Conservation (phyloP, 257 asterid genomes). For the Sherardia arvensis region DNA sequence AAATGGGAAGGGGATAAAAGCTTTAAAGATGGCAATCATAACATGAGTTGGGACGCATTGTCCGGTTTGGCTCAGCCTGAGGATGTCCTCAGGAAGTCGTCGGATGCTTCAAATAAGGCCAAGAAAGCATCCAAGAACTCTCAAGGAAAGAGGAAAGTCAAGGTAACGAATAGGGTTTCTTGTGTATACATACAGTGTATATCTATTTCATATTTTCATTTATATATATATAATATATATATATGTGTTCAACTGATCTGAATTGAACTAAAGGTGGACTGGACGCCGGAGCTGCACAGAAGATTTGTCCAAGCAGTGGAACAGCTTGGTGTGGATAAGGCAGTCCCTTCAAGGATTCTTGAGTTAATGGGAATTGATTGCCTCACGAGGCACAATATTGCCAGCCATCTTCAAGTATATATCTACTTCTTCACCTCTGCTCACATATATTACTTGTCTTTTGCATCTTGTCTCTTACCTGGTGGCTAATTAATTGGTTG, state of each 20-base stretch:
- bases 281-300: conserved; percentile 96
- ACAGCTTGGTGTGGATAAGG: conserved; percentile 89
- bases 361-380: conserved; percentile 94
- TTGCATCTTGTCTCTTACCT: conserved; percentile 2
- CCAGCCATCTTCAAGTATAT: conserved; percentile 93
- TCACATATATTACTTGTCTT: not conserved
- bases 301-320: conserved; percentile 91
- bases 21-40: not conserved
- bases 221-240: no score
- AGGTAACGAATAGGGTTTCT: conserved; percentile 37
- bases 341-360: conserved; percentile 88
- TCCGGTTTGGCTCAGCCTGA: conserved; percentile 33
- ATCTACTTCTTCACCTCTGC: not conserved
- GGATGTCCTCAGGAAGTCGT: conserved; percentile 10
- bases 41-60: conserved; percentile 23
- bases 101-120: conserved; percentile 19
- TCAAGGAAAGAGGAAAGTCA: conserved; percentile 59
- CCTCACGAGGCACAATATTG: conserved; percentile 94
- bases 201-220: no score
- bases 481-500: no score
- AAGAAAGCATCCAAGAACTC: conserved; percentile 43
- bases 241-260: no score
- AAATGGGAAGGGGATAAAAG: conserved; percentile 24
- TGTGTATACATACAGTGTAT: no score
- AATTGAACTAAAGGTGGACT: conserved; percentile 53